These are phyloP conservation scores for Paecilomyces variotii DNA, from an alignment of 2,329 filamentous ascomycete species.

Conservation along the genomic window DNA sequence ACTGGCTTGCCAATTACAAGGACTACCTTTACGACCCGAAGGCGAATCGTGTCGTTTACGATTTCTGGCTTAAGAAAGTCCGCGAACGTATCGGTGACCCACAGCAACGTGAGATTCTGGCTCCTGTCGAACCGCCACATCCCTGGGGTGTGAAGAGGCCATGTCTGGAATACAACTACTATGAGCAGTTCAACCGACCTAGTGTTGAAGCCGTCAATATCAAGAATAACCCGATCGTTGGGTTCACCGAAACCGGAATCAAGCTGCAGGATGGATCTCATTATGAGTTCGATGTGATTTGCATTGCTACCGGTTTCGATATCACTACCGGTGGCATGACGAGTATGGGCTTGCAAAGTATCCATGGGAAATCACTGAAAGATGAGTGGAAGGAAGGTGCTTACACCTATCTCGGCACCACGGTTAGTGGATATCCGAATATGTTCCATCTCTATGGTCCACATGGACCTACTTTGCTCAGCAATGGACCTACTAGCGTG, in stretches of 20 bases:
- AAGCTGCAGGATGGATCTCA: slow-evolving; percentile 27
- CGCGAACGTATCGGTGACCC: slow-evolving; percentile 45
- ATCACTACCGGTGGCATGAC: slow-evolving; percentile 30
- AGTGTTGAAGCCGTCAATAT: slow-evolving; percentile 43
- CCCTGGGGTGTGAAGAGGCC: slow-evolving; percentile 48
- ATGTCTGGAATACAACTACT: slow-evolving; percentile 44
- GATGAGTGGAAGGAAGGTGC: slow-evolving; percentile 29
- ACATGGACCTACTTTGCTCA: slow-evolving; percentile 49
- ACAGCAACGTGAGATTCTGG: slow-evolving; percentile 44
- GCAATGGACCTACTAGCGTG: slow-evolving; percentile 47
- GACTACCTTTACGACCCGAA: slow-evolving; percentile 41
- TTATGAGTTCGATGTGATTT: slow-evolving; percentile 31
- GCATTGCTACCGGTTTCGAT: slow-evolving; percentile 37
- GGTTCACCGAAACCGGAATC: slow-evolving; percentile 35
- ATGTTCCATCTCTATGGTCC: slow-evolving; percentile 48
- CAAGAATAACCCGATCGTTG: slow-evolving; percentile 33
- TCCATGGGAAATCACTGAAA: slow-evolving; percentile 18
- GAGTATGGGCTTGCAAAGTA: slow-evolving; percentile 23
- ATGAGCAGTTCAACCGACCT: slow-evolving; percentile 40
- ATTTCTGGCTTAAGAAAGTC: slow-evolving; percentile 50
- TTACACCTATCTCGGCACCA: slow-evolving; percentile 35
- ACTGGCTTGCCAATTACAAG: slow-evolving; percentile 44
- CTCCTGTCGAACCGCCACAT: slow-evolving; percentile 46
- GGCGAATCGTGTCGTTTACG: slow-evolving; percentile 47
- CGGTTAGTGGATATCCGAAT: slow-evolving; percentile 36